Percentiles rank a stretch among this genome's conserved stretches.
Evolutionary conservation across 331 rosid genomes (phyloP).

Genomic region (Quercus tomentella): DNA sequence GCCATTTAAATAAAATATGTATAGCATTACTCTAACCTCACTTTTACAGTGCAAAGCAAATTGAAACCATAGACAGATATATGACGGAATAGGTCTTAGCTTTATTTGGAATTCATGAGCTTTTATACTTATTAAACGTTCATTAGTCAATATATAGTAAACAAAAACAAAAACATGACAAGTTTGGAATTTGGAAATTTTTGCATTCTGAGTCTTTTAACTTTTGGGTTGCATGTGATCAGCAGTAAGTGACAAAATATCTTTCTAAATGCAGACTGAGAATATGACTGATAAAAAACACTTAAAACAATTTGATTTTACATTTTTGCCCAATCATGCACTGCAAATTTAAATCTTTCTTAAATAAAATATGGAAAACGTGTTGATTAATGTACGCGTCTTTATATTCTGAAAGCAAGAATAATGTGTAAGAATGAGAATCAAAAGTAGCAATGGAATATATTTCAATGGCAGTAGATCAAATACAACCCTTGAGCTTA

Average conservation of each 20-base stretch:
- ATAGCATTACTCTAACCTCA: too few relatives aligned
- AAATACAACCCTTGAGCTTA: too few relatives aligned
- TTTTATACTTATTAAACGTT: background rate
- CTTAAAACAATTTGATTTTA: background rate
- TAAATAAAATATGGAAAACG: background rate
- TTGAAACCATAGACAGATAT: too few relatives aligned
- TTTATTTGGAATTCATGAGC: too few relatives aligned
- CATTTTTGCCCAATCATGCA: background rate
- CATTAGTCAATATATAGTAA: background rate
- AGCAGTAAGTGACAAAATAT: too few relatives aligned
- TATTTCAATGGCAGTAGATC: background rate
- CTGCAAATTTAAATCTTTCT: background rate
- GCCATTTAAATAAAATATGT: too few relatives aligned
- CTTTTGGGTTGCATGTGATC: too few relatives aligned
- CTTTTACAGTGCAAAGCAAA: too few relatives aligned
- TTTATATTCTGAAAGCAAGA: background rate
- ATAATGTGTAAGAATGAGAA: background rate
- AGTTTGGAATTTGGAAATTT: background rate
- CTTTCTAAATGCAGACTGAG: too few relatives aligned
- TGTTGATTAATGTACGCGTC: background rate
- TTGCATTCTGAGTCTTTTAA: background rate
- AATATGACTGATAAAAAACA: too few relatives aligned
- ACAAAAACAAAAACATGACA: background rate
- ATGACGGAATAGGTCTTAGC: background rate
- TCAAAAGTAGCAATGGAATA: background rate